phyloP scores from a whole-genome alignment of 257 asterid species.

The Penstemon davidsonii region DNA sequence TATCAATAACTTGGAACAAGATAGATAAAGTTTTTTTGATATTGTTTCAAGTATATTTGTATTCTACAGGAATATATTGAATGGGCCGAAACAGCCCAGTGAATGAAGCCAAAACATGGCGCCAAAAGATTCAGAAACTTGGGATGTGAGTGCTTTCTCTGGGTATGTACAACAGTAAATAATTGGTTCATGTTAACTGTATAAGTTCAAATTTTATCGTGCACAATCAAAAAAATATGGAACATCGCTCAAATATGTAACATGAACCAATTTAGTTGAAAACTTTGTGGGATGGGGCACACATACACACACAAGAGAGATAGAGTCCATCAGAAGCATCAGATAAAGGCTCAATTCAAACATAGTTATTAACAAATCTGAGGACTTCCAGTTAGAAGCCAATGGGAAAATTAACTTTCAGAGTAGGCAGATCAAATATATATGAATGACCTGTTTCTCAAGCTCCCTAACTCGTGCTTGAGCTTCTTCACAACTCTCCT shows the following conservation, averaged over 20 bases:
- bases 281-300: slow-evolving; percentile 8
- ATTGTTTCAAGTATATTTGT: slow-evolving; percentile 7
- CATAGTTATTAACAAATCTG: background rate
- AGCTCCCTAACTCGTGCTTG: slow-evolving; percentile 95
- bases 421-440: slow-evolving; percentile 18
- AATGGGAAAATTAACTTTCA: slow-evolving; percentile 13
- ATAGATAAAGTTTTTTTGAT: background rate
- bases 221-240: slow-evolving; percentile 1
- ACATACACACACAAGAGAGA: slow-evolving; percentile 3
- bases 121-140: slow-evolving; percentile 23
- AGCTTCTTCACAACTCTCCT: slow-evolving; percentile 71
- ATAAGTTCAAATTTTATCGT: background rate
- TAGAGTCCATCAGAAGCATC: background rate
- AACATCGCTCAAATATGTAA: background rate
- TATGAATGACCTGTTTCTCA: slow-evolving; percentile 77
- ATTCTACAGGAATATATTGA: background rate
- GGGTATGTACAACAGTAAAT: slow-evolving; percentile 9
- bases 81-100: slow-evolving; percentile 1
- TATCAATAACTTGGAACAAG: slow-evolving; percentile 2
- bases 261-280: background rate
- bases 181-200: background rate
- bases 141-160: slow-evolving; percentile 10
- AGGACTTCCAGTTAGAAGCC: slow-evolving; percentile 24
- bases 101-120: slow-evolving; percentile 8
- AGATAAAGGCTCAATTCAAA: background rate